Evolutionary conservation across 148 eudicot genomes (phyloP).

Genomic region (Cornus suecica): DNA sequence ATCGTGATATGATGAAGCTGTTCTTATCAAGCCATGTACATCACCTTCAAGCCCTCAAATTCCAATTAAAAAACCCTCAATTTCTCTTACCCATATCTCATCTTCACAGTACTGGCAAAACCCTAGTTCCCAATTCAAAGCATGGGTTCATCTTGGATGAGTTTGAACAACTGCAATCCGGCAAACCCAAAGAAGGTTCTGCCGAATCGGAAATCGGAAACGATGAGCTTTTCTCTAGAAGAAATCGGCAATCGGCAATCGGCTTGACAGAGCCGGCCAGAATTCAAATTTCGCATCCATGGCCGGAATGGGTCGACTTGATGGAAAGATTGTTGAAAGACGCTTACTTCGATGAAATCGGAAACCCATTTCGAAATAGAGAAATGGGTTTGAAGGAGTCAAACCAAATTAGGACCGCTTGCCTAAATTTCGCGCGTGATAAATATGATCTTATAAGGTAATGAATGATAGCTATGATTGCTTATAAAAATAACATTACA

Average conservation of each 20-base stretch:
- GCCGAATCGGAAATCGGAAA: neutral
- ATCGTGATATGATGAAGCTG: slow-evolving; percentile 14
- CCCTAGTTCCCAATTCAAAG: slow-evolving; percentile 24
- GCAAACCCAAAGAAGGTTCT: slow-evolving; percentile 1
- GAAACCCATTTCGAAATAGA: slow-evolving; percentile 31
- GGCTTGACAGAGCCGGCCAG: neutral
- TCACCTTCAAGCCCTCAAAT: slow-evolving; percentile 23
- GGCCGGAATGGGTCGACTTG: slow-evolving; percentile 64
- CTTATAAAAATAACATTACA: no score
- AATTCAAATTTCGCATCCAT: slow-evolving; percentile 36
- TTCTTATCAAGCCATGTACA: slow-evolving; percentile 4
- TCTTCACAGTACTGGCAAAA: slow-evolving; percentile 16
- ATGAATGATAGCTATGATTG: neutral
- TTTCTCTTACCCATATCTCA: slow-evolving; percentile 15
- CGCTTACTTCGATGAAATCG: slow-evolving; percentile 46
- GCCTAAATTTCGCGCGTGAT: slow-evolving; percentile 52
- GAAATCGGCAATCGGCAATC: no score
- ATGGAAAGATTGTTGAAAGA: slow-evolving; percentile 40
- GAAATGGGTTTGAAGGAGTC: slow-evolving; percentile 33
- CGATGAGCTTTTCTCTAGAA: neutral
- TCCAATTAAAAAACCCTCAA: slow-evolving; percentile 20
- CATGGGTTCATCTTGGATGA: slow-evolving; percentile 24
- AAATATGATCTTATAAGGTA: slow-evolving; percentile 51
- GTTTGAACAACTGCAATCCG: slow-evolving; percentile 20
- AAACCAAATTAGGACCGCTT: slow-evolving; percentile 52